Evolutionary conservation across 805 yeast genomes (phyloP).

Genomic region (Priceomyces carsonii): DNA sequence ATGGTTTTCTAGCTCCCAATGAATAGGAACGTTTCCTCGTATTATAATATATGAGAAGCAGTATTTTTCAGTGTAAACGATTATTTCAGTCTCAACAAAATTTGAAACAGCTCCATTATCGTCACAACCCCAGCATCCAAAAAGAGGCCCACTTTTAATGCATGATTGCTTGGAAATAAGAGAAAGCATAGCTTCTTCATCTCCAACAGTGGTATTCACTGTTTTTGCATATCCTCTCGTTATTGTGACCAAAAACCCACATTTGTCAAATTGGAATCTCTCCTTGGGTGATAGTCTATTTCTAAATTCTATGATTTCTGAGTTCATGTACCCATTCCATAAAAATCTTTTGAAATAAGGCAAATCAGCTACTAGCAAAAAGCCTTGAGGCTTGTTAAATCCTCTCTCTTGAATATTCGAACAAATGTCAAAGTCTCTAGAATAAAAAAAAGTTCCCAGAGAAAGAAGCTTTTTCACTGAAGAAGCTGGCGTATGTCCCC

Average conservation of each 20-base stretch:
- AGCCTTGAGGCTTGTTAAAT: slow-evolving; percentile 11
- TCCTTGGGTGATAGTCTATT: slow-evolving; percentile 43
- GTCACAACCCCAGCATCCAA: slow-evolving; percentile 60
- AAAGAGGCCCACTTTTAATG: slow-evolving; percentile 46
- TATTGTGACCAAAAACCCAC: slow-evolving; percentile 49
- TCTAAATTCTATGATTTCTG: slow-evolving; percentile 48
- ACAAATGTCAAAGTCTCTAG: slow-evolving; percentile 47
- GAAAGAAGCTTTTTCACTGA: slow-evolving; percentile 46
- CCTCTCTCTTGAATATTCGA: slow-evolving; percentile 49
- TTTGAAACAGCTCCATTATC: slow-evolving; percentile 56
- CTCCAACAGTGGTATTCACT: slow-evolving; percentile 33
- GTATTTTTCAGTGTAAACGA: slow-evolving; percentile 41
- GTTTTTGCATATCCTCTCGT: slow-evolving; percentile 55
- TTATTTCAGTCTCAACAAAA: slow-evolving; percentile 53
- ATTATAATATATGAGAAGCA: slow-evolving; percentile 47
- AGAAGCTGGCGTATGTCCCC: slow-evolving; percentile 37
- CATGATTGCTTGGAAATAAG: slow-evolving; percentile 55
- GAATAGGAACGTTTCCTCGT: slow-evolving; percentile 56
- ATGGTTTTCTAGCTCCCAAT: slow-evolving; percentile 52
- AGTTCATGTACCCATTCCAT: slow-evolving; percentile 53
- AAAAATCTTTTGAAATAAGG: slow-evolving; percentile 47
- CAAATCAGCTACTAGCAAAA: slow-evolving; percentile 30
- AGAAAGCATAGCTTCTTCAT: slow-evolving; percentile 43
- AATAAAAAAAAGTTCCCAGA: slow-evolving; percentile 50
- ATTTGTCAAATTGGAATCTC: slow-evolving; percentile 40